These are phyloP conservation scores for Zea mays DNA, from an alignment of 176 grass and related monocot species.

Conservation along the genomic window DNA sequence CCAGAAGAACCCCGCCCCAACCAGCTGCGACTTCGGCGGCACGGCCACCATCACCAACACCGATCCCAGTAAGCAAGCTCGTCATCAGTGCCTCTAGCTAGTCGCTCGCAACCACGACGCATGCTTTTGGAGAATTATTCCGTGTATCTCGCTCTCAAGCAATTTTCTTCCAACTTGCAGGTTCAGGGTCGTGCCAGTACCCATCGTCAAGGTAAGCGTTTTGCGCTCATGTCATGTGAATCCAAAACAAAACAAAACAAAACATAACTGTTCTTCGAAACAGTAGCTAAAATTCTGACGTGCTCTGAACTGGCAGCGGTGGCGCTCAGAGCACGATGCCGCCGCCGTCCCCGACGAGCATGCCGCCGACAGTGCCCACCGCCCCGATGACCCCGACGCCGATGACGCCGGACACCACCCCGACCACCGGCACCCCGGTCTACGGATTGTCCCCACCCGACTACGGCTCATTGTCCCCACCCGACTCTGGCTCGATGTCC, in stretches of 20 bases:
- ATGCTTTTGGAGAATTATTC: not conserved
- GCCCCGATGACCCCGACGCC: slow-evolving; percentile 34
- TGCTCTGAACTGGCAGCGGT: slow-evolving; percentile 27
- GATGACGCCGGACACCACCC: slow-evolving; percentile 36
- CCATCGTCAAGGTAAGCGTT: slow-evolving; percentile 56
- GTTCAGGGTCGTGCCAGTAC: slow-evolving; percentile 58
- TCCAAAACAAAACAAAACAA: not conserved
- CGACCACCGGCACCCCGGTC: slow-evolving; percentile 33
- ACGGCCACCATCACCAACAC: slow-evolving; percentile 56
- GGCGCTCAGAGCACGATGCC: slow-evolving; percentile 38
- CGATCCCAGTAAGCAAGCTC: slow-evolving; percentile 67
- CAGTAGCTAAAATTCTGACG: not conserved
- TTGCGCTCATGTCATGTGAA: not conserved
- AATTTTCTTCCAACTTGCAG: slow-evolving; percentile 24
- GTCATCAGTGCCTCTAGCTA: not conserved
- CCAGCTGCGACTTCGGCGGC: slow-evolving; percentile 85
- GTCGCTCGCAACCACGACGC: not conserved
- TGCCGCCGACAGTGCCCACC: slow-evolving; percentile 11
- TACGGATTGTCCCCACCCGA: slow-evolving; percentile 48
- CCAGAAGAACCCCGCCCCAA: slow-evolving; percentile 63
- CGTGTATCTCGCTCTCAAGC: not conserved
- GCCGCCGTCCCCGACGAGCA: slow-evolving; percentile 40
- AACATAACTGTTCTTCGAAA: not conserved
- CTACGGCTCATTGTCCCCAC: slow-evolving; percentile 41
- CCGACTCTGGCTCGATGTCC: slow-evolving; percentile 28